A percentile compares a stretch with the other conserved stretches of the same genome.
phyloP scores from a whole-genome alignment of 139 green algal genomes.

The Tetraselmis striata region DNA sequence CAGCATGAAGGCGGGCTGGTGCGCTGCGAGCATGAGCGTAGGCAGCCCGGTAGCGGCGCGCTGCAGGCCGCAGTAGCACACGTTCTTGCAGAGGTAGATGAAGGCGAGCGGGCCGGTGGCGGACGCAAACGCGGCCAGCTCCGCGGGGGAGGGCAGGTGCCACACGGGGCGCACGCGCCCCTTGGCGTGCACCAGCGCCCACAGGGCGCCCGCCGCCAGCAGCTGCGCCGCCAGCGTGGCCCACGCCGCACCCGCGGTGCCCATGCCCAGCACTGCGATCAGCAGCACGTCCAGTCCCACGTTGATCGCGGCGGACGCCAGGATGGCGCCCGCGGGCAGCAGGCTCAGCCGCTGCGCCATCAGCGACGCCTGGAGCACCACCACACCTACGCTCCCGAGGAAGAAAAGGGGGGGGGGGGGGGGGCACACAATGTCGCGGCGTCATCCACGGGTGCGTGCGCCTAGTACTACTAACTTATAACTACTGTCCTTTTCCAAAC shows the following conservation, averaged over 20 bases:
- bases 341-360: conserved; percentile 41
- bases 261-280: conserved; percentile 40
- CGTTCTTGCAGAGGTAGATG: conserved; percentile 62
- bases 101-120: conserved; percentile 37
- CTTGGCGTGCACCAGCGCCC: conserved; percentile 2
- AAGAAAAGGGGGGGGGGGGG: neutral
- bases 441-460: no score
- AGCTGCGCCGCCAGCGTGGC: conserved; percentile 47
- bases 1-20: conserved; percentile 43
- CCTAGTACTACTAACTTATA: no score
- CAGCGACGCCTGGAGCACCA: conserved; percentile 15
- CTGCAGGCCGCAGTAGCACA: conserved; percentile 37
- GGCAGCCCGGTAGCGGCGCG: conserved; percentile 41
- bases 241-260: conserved; percentile 55
- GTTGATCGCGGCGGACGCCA: conserved; percentile 37
- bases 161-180: conserved; percentile 6
- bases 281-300: conserved; percentile 48
- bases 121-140: conserved; percentile 14
- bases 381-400: conserved; percentile 44
- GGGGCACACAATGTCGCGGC: no score
- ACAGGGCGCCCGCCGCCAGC: conserved; percentile 23
- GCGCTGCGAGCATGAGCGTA: conserved; percentile 49
- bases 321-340: conserved; percentile 38
- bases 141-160: conserved; percentile 3
- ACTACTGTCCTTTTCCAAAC: no score